Percentiles rank a stretch among this genome's conserved stretches.
Conservation (phyloP, 495 filamentous ascomycete genomes). For the Bathelium albidoporum region DNA sequence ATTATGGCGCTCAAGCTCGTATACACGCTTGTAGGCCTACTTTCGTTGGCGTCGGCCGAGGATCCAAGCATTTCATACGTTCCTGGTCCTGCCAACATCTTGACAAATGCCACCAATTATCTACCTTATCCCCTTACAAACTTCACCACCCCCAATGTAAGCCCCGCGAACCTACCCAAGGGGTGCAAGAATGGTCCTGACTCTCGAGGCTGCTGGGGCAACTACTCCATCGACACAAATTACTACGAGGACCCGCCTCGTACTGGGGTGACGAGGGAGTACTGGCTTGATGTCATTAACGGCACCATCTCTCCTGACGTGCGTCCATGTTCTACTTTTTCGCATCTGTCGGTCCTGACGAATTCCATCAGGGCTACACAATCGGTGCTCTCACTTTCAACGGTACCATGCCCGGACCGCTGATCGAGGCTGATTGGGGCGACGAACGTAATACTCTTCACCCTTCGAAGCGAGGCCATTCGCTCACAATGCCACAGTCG, state of each 20-base stretch:
- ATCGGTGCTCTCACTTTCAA: conserved; percentile 26
- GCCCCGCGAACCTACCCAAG: conserved; percentile 1
- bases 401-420: conserved; percentile 30
- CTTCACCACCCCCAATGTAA: conserved; percentile 6
- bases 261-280: conserved; percentile 25
- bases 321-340: conserved; percentile 6
- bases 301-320: conserved; percentile 28
- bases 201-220: conserved; percentile 20
- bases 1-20: neutral
- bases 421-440: conserved; percentile 31
- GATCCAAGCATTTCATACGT: conserved; percentile 1
- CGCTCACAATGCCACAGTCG: conserved; percentile 15
- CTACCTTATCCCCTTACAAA: conserved; percentile 3
- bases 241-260: conserved; percentile 25
- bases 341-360: neutral
- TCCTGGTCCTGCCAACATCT: conserved; percentile 1
- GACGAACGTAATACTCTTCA: conserved; percentile 15
- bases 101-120: neutral
- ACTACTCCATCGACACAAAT: conserved; percentile 26
- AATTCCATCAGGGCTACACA: conserved; percentile 12
- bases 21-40: neutral
- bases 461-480: neutral
- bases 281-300: conserved; percentile 25
- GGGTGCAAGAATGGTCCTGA: conserved; percentile 13
- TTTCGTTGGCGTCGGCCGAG: neutral